Evolutionary conservation across 2,329 filamentous ascomycete genomes (phyloP).

Genomic region (Talaromyces sp.): DNA sequence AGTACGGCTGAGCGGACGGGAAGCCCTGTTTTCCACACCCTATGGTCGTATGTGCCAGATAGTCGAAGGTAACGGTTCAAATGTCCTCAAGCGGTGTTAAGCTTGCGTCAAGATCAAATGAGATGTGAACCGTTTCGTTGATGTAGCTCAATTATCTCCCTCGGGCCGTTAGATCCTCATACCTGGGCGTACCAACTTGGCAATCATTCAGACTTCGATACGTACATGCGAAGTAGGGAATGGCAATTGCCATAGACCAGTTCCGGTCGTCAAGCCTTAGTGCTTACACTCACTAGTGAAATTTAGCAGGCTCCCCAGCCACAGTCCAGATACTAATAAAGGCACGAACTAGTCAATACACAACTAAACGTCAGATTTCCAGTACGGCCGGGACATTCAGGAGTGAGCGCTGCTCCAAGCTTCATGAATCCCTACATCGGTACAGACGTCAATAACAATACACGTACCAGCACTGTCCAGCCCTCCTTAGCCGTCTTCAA

Average conservation of each 20-base stretch:
- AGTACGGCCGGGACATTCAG: background rate
- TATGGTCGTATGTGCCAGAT: background rate
- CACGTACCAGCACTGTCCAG: background rate
- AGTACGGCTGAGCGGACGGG: conserved; percentile 4
- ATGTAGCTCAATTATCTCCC: background rate
- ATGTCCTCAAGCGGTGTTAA: background rate
- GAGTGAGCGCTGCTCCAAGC: background rate
- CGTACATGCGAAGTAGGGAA: background rate
- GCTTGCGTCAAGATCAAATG: background rate
- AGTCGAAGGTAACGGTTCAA: background rate
- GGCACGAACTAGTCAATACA: background rate
- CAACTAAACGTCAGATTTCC: background rate
- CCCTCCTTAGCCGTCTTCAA: background rate
- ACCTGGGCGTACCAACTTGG: background rate
- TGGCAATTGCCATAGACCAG: background rate
- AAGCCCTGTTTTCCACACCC: conserved; percentile 6
- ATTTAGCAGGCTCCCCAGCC: background rate
- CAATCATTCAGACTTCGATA: background rate
- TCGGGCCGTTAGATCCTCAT: background rate
- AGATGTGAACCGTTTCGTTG: background rate
- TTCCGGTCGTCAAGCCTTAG: background rate
- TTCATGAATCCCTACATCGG: background rate
- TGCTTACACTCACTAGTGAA: background rate
- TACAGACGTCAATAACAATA: background rate
- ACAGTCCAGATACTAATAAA: background rate